Evolutionary conservation across 2,329 filamentous ascomycete species (phyloP), one percentile per base, ranked within the genome.

Genomic region (Aspergillus sp.): DNA sequence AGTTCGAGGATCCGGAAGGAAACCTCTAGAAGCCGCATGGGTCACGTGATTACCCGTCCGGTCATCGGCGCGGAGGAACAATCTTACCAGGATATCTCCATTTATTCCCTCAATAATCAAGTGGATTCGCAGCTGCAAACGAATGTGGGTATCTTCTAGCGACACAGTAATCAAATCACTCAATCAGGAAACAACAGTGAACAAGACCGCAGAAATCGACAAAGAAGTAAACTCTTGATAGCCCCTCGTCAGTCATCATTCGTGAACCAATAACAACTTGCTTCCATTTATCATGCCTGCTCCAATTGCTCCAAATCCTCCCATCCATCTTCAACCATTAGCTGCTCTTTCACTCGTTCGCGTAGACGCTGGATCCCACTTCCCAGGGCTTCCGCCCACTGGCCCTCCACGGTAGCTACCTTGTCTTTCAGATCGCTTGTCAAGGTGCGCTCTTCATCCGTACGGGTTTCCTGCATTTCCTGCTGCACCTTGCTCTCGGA

Each of bases 381-480:
- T 0, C 93, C 94, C n/a, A 98, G 81, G 5, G 91, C 92, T 69
- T 92, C 91, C 38, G 85, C 82, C 94, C 95, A 98, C 77, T 96
- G 92, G 57, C 92, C 90, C 77, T 97, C 92, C 36, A 98, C 91
- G 64, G 93, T 87, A 32, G 89, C 86, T 2, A 97, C 95, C 77
- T 96, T 96, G 71, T 97, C 94, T 78, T 98, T 95, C 66, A 98
- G 77, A 71, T 97, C 94, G 52, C 89, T 87, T 6, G 92, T 97
- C 70, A 97, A 77, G 58, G 85, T 79, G 38, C 80, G 79, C 70
- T 90, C 90, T 76, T 96, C 91, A 52, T 84, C 83, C n/a, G 78
- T 78, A 57, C 86, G 84, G 67, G 89, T 86, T 58, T 82, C 81
- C 61, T 84, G 64, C 79, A 85, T 82, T 66, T 85, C 82, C 28